Conservation (phyloP, 352 stramenopile genomes). For the Globisporangium carolinianum region DNA sequence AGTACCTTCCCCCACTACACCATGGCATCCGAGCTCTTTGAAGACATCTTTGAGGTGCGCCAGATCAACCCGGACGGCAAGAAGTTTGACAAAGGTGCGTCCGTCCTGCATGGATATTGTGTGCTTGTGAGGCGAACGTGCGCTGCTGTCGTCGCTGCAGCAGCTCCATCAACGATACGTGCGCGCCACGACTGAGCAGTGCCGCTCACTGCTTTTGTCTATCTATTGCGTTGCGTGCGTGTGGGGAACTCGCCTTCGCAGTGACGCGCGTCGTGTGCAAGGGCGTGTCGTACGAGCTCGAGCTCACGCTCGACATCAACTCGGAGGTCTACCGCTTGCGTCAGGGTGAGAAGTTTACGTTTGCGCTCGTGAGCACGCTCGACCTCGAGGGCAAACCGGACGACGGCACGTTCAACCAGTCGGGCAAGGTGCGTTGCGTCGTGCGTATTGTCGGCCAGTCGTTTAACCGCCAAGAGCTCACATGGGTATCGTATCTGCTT, state of each 20-base stretch:
- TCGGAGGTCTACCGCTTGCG: constrained; percentile 95
- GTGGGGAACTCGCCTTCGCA: constrained; percentile 4
- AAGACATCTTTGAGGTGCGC: constrained; percentile 98
- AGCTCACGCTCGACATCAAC: constrained; percentile 97
- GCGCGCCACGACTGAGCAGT: no score
- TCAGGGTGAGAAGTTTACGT: constrained; percentile 95
- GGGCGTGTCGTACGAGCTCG: constrained; percentile 96
- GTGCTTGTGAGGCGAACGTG: neutral
- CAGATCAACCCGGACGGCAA: constrained; percentile 97
- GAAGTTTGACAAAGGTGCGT: constrained; percentile 93
- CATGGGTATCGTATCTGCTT: neutral
- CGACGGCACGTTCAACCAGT: constrained; percentile 92
- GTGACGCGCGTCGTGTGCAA: constrained; percentile 96
- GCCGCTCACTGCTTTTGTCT: no score
- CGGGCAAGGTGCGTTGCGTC: constrained; percentile 55
- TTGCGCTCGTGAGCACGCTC: constrained; percentile 94
- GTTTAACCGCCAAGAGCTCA: no score
- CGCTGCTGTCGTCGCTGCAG: no score
- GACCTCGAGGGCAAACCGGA: constrained; percentile 95
- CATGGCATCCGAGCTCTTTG: constrained; percentile 93
- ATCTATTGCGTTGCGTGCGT: no score
- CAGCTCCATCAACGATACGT: no score
- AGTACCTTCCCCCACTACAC: neutral
- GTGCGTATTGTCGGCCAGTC: no score
- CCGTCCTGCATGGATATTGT: neutral